Percentiles rank a stretch among this genome's conserved stretches.
Evolutionary conservation across 495 filamentous ascomycete species (phyloP).

Genomic region (Aspergillus funiculosus): DNA sequence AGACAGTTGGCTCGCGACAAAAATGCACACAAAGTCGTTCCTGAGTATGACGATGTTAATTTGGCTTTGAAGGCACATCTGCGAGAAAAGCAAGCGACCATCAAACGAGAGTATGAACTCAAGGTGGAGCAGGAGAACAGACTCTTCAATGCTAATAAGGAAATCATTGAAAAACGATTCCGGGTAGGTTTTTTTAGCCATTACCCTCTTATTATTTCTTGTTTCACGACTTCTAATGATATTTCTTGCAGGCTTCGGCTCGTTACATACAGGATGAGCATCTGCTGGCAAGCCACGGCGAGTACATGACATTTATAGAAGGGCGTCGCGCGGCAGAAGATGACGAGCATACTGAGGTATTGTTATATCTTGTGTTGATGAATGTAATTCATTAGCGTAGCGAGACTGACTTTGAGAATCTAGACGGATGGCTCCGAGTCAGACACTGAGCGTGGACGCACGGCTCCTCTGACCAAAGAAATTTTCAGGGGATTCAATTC

Average conservation of each 20-base stretch:
- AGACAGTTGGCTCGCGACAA: conserved; percentile 35
- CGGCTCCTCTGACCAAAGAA: conserved; percentile 19
- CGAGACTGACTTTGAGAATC: too few species aligned
- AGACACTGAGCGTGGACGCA: conserved; percentile 26
- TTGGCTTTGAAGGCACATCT: conserved; percentile 17
- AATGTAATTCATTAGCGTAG: too few species aligned
- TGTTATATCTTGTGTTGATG: conserved; percentile 6
- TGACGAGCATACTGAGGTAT: conserved; percentile 46
- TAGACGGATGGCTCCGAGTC: conserved; percentile 40
- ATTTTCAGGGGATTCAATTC: conserved; percentile 37
- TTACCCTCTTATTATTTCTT: neutral
- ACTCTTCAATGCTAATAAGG: conserved; percentile 26
- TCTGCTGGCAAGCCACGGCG: conserved; percentile 34
- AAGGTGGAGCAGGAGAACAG: conserved; percentile 25
- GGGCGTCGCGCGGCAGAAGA: conserved; percentile 41
- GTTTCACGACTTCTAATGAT: conserved; percentile 5
- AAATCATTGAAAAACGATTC: conserved; percentile 24
- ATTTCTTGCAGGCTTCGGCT: conserved; percentile 21
- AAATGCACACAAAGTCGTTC: conserved; percentile 37
- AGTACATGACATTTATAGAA: conserved; percentile 37
- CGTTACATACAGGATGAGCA: conserved; percentile 35
- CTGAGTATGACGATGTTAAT: conserved; percentile 35
- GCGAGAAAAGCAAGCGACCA: conserved; percentile 13
- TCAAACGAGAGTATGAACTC: conserved; percentile 27
- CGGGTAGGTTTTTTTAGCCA: conserved; percentile 27